Conservation (phyloP, 306 rosid genomes). For the Dryas drummondii region DNA sequence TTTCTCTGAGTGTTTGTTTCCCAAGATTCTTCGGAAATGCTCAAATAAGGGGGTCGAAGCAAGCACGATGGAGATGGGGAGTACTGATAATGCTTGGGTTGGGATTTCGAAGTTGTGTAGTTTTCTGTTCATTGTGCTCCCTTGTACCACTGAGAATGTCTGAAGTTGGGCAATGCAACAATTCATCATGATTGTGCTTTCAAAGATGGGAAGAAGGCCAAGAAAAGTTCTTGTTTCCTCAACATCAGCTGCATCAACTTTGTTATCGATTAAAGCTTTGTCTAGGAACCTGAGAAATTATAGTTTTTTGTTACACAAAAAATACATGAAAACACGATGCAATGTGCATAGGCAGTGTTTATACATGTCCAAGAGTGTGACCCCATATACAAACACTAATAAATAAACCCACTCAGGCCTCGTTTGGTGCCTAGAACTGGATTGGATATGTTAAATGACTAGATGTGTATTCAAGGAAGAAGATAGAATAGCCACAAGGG, state of each 20-base stretch:
- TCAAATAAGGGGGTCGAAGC: constrained; percentile 5
- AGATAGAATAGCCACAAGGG: too few species aligned
- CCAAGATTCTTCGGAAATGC: too few species aligned
- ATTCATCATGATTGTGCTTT: constrained; percentile 37
- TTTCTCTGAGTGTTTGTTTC: background rate
- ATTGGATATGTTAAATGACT: too few species aligned
- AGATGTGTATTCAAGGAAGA: too few species aligned
- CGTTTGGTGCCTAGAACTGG: too few species aligned
- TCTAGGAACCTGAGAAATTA: constrained; percentile 26
- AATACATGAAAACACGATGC: background rate
- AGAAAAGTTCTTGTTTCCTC: constrained; percentile 41
- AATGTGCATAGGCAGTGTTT: too few species aligned
- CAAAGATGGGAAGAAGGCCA: constrained; percentile 32
- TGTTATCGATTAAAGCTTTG: constrained; percentile 23
- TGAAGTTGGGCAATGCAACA: constrained; percentile 33
- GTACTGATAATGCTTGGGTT: constrained; percentile 23
- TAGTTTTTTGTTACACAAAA: background rate
- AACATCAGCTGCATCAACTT: constrained; percentile 1
- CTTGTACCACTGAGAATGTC: constrained; percentile 44
- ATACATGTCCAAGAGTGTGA: too few species aligned
- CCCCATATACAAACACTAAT: too few species aligned
- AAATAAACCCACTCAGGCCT: background rate
- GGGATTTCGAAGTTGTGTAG: constrained; percentile 29
- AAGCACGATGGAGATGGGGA: constrained; percentile 23
- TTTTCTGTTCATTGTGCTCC: constrained; percentile 34